phyloP scores from a whole-genome alignment of 768 basidiomycete species.

The Sporobolomyces roseus region DNA sequence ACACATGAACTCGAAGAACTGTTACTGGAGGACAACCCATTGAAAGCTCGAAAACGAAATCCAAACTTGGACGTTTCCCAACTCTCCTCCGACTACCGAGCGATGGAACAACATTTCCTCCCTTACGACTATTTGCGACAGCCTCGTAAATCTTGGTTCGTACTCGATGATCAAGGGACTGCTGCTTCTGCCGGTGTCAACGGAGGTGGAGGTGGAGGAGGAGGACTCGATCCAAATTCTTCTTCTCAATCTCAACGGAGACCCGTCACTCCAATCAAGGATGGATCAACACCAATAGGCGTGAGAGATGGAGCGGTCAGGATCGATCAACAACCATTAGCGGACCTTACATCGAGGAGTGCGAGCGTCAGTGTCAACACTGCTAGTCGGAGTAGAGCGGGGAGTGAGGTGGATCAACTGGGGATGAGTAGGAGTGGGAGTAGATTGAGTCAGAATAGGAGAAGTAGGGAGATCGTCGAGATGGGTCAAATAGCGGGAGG shows the following conservation, averaged over 20 bases:
- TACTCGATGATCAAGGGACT: slow-evolving; percentile 8
- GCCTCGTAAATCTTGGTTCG: slow-evolving; percentile 33
- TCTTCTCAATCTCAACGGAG: too few relatives aligned
- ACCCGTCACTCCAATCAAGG: not conserved
- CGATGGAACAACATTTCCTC: slow-evolving; percentile 84
- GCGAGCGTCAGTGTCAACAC: too few relatives aligned
- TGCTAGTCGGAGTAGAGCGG: not conserved
- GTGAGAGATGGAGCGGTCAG: slow-evolving; percentile 20
- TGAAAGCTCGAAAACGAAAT: slow-evolving; percentile 90
- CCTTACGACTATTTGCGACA: slow-evolving; percentile 36
- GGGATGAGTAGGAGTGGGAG: not conserved
- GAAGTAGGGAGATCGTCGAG: not conserved
- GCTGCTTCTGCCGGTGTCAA: not conserved
- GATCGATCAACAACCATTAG: slow-evolving; percentile 38
- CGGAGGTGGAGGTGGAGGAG: too few relatives aligned
- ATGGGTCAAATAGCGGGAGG: not conserved
- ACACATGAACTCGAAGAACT: slow-evolving; percentile 97
- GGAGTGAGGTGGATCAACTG: not conserved
- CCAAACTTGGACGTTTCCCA: slow-evolving; percentile 80
- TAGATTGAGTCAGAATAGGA: not conserved
- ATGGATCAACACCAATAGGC: not conserved
- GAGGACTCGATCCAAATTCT: too few relatives aligned
- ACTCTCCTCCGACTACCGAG: slow-evolving; percentile 83
- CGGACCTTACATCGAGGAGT: slow-evolving; percentile 11
- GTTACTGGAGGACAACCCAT: slow-evolving; percentile 88